Evolutionary conservation across 441 rosid genomes (phyloP).

Genomic region (Dalechampia spathulata): DNA sequence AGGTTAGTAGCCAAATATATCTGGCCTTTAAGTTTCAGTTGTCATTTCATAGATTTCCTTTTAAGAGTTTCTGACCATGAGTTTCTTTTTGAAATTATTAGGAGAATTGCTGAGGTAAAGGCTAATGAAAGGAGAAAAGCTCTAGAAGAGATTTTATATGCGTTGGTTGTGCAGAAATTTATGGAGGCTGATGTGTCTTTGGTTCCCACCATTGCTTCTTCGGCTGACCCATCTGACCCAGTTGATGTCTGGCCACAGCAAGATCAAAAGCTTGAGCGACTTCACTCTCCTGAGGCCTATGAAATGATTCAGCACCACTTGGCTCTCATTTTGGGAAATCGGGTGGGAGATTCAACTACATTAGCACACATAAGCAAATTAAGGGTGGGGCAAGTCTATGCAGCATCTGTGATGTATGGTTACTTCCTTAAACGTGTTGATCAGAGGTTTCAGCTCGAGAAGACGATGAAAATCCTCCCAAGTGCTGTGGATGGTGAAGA

Average conservation of each 20-base stretch:
- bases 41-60: neutral
- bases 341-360: constrained; percentile 42
- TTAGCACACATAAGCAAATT: constrained; percentile 80
- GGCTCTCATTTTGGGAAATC: constrained; percentile 64
- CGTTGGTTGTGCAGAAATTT: constrained; percentile 83
- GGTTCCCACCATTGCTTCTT: constrained; percentile 49
- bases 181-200: constrained; percentile 81
- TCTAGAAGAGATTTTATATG: constrained; percentile 79
- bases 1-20: constrained; percentile 37
- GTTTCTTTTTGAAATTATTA: constrained; percentile 13
- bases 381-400: constrained; percentile 92
- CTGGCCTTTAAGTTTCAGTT: neutral
- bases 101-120: constrained; percentile 93
- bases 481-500: constrained; percentile 28
- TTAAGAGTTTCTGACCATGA: neutral
- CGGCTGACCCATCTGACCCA: constrained; percentile 41
- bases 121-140: constrained; percentile 73
- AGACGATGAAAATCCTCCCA: constrained; percentile 71
- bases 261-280: constrained; percentile 53
- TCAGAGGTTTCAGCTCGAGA: constrained; percentile 94
- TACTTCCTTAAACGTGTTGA: constrained; percentile 87
- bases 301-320: constrained; percentile 96
- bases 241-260: constrained; percentile 63
- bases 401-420: constrained; percentile 95
- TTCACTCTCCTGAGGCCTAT: constrained; percentile 81